Evolutionary conservation across 345 rosid genomes (phyloP), one percentile per base, ranked within the genome.

Genomic region (Syzygium jambos): DNA sequence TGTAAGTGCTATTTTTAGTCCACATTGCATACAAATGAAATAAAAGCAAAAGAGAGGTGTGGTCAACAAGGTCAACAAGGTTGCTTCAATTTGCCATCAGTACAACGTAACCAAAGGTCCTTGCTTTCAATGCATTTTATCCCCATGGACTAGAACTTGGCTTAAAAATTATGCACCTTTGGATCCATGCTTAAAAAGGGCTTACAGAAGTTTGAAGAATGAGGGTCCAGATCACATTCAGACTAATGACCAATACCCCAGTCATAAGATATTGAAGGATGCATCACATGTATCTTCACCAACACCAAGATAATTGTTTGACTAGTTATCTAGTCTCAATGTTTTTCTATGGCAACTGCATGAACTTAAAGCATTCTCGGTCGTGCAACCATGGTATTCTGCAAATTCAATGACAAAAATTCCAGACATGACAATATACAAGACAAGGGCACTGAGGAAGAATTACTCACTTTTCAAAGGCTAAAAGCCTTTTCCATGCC

Each of bases 401-500:
- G n/a, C 52, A 49, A 82, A 84, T 83, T 55, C 41, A 41, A 56
- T 85, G 27, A 52, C 25, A 68, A 17, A 9, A 59, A 41, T 9
- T 16, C 2, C 51, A 55, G 25, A 51, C 51, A 29, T 12, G 56
- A 13, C 41, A 86, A 82, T n/a, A 51, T 4, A 78, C 52, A 53
- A 65, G 53, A 82, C 22, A 77, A 80, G 38, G 55, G 52, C 27
- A 21, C 43, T 54, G 30, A 53, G 38, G 68, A 61, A 51, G 55
- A 23, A 34, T 30, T 85, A 73, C 93, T 92, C 95, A 97, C 98
- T 93, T 97, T 89, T 97, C 99, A 92, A 96, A 97, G 85, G 95
- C 93, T 87, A 96, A 88, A 88, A 94, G 92, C 92, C 92, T 95
- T 93, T 95, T 96, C 99, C 99, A 97, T 63, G 97, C 97, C 91